These are phyloP conservation scores for Yamadazyma trypodendri DNA, from an alignment of 1,139 yeast genomes.

Conservation along the genomic window DNA sequence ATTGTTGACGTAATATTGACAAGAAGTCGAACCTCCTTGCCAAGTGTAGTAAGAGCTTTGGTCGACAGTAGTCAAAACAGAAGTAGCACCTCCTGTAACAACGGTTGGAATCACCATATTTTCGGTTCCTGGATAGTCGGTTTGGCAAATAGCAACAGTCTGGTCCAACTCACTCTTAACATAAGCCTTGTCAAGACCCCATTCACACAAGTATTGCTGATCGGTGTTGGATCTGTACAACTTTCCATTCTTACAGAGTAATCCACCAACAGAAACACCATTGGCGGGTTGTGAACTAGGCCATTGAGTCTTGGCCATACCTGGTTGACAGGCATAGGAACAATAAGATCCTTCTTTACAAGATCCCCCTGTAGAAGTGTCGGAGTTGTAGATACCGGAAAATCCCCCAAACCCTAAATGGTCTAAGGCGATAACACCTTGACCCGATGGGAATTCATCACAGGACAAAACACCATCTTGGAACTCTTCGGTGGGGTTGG, in stretches of 20 bases:
- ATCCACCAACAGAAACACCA: slow-evolving; percentile 82
- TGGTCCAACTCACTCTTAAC: slow-evolving; percentile 56
- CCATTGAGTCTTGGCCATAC: slow-evolving; percentile 92
- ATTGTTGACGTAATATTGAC: slow-evolving; percentile 79
- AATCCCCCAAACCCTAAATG: slow-evolving; percentile 66
- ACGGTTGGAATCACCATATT: slow-evolving; percentile 82
- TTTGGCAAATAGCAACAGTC: slow-evolving; percentile 76
- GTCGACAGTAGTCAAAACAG: slow-evolving; percentile 66
- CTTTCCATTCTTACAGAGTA: slow-evolving; percentile 65
- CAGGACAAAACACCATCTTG: slow-evolving; percentile 65
- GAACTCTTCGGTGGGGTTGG: slow-evolving; percentile 53
- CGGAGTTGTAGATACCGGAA: slow-evolving; percentile 65
- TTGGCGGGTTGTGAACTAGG: slow-evolving; percentile 67
- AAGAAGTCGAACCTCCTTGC: slow-evolving; percentile 65
- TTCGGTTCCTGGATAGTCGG: slow-evolving; percentile 88
- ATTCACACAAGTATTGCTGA: slow-evolving; percentile 65
- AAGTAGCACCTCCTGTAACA: slow-evolving; percentile 56
- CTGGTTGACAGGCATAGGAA: slow-evolving; percentile 84
- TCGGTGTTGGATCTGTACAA: slow-evolving; percentile 65
- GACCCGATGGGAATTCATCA: slow-evolving; percentile 63
- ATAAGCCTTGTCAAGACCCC: slow-evolving; percentile 66
- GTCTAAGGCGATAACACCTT: slow-evolving; percentile 67
- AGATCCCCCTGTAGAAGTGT: slow-evolving; percentile 63
- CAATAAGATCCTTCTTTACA: slow-evolving; percentile 79
- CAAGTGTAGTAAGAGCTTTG: slow-evolving; percentile 61